phyloP scores from a whole-genome alignment of 75 land plant genomes.

The Sequoia sempervirens region DNA sequence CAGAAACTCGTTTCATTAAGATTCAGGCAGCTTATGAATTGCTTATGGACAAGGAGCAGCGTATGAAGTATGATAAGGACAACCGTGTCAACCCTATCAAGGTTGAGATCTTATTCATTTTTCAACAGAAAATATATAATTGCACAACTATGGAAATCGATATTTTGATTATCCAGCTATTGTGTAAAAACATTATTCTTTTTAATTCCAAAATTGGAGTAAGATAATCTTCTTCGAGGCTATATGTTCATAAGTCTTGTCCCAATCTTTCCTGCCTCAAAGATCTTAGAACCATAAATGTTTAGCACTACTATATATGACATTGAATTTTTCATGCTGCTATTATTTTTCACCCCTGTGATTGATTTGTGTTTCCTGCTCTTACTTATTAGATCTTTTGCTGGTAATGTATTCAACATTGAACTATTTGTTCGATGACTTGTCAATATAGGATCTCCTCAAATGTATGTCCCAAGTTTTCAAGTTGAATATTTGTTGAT shows the following conservation, averaged over 20 bases:
- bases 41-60: constrained; percentile 70
- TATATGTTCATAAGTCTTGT: not conserved
- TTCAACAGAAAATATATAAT: not conserved
- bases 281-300: not conserved
- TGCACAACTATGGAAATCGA: not conserved
- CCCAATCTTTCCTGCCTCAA: not conserved
- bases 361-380: not conserved
- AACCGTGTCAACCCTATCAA: constrained; percentile 85
- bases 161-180: not conserved
- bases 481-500: not conserved
- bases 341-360: not conserved
- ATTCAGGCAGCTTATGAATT: constrained; percentile 99
- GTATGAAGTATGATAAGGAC: constrained; percentile 75
- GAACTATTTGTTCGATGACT: not conserved
- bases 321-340: not conserved
- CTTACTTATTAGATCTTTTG: not conserved
- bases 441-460: not conserved
- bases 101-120: constrained; percentile 33
- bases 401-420: not conserved
- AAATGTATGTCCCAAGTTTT: not conserved
- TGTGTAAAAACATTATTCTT: not conserved
- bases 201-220: not conserved
- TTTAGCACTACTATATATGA: not conserved
- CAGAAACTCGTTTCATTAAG: constrained; percentile 88
- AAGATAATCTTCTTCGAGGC: not conserved